Evolutionary conservation across 306 rosid genomes (phyloP).

Genomic region (Vigna mungo): DNA sequence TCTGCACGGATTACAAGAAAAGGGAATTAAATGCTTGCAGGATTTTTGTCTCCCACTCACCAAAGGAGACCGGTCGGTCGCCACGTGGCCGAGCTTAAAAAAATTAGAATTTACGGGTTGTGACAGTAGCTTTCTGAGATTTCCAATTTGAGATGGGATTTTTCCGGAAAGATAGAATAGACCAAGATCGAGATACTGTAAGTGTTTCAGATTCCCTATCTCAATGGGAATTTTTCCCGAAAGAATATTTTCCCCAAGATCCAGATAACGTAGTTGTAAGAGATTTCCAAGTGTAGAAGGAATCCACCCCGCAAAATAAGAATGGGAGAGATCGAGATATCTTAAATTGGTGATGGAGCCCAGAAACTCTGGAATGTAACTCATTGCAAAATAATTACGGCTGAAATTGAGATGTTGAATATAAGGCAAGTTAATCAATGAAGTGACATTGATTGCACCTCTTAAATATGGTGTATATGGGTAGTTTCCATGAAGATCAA

Average conservation of each 20-base stretch:
- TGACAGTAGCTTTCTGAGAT: background rate
- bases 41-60: too few species aligned
- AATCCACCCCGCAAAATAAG: background rate
- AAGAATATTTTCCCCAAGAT: background rate
- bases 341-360: background rate
- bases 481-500: background rate
- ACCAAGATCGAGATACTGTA: constrained; percentile 8
- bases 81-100: too few species aligned
- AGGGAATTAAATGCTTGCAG: too few species aligned
- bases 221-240: background rate
- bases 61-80: too few species aligned
- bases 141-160: background rate
- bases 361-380: background rate
- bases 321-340: constrained; percentile 15
- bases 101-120: too few species aligned
- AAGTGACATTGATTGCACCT: too few species aligned
- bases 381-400: accelerated
- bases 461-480: too few species aligned
- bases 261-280: background rate
- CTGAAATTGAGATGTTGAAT: constrained; percentile 25
- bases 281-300: constrained; percentile 24
- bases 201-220: background rate
- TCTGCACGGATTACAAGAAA: too few species aligned
- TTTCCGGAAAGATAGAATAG: background rate
- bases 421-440: background rate